Evolutionary conservation across 768 basidiomycete genomes (phyloP).

Genomic region (Omphalotus guepiniiformis): DNA sequence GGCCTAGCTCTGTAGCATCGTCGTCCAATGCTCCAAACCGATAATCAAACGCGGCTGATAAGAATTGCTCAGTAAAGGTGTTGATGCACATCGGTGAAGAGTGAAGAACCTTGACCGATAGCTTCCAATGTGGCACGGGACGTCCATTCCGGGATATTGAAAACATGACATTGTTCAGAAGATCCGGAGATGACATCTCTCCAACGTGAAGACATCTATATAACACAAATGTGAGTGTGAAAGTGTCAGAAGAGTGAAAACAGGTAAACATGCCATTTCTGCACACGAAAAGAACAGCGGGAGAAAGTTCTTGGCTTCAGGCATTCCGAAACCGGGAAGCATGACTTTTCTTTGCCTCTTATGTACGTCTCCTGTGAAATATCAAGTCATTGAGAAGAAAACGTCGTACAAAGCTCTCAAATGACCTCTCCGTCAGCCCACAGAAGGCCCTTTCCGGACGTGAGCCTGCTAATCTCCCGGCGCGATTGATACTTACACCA

Average conservation of each 20-base stretch:
- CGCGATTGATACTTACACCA: slow-evolving; percentile 22
- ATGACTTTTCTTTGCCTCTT: slow-evolving; percentile 29
- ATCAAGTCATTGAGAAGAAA: slow-evolving; percentile 8
- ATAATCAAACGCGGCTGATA: slow-evolving; percentile 32
- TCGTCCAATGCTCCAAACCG: slow-evolving; percentile 38
- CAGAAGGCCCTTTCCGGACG: slow-evolving; percentile 22
- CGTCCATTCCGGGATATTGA: slow-evolving; percentile 26
- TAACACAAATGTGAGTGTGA: no score
- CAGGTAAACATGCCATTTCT: slow-evolving; percentile 9
- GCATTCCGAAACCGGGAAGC: slow-evolving; percentile 28
- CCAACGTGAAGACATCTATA: slow-evolving; percentile 24
- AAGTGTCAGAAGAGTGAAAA: not conserved
- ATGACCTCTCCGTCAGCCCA: slow-evolving; percentile 24
- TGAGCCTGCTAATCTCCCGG: slow-evolving; percentile 15
- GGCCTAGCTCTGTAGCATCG: slow-evolving; percentile 31
- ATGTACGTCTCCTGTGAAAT: slow-evolving; percentile 18
- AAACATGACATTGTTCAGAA: slow-evolving; percentile 9
- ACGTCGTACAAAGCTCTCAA: slow-evolving; percentile 19
- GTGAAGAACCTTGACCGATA: slow-evolving; percentile 29
- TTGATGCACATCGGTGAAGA: slow-evolving; percentile 23
- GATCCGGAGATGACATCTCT: slow-evolving; percentile 20
- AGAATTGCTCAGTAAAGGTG: slow-evolving; percentile 18
- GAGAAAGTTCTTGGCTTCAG: slow-evolving; percentile 23
- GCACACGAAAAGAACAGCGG: slow-evolving; percentile 26
- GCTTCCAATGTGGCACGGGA: slow-evolving; percentile 33